phyloP scores from a whole-genome alignment of 768 basidiomycete species.

The Boletus bicolor region DNA sequence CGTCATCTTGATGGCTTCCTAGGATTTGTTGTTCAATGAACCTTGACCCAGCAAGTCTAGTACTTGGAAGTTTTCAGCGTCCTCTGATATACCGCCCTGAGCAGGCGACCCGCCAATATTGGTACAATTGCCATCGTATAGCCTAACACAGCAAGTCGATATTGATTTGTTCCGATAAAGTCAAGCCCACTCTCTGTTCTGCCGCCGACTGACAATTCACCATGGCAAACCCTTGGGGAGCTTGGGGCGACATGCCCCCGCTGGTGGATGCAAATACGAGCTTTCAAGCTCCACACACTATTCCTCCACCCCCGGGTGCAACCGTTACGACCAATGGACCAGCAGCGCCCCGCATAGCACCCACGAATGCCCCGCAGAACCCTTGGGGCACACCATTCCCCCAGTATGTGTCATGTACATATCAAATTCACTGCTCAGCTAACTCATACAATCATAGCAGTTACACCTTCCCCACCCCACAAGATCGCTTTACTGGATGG shows the following conservation, averaged over 20 bases:
- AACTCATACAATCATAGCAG: neutral
- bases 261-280: slow-evolving; percentile 21
- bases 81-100: neutral
- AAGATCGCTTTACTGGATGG: slow-evolving; percentile 15
- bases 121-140: slow-evolving; percentile 1
- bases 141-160: slow-evolving; percentile 20
- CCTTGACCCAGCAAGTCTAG: neutral
- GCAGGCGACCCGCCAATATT: neutral
- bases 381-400: slow-evolving; percentile 18
- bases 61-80: neutral
- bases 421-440: neutral
- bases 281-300: slow-evolving; percentile 6
- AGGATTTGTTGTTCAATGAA: neutral
- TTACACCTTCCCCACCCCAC: slow-evolving; percentile 11
- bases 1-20: neutral
- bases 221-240: slow-evolving; percentile 11
- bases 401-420: slow-evolving; percentile 7
- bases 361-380: slow-evolving; percentile 2
- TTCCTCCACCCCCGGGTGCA: slow-evolving; percentile 28
- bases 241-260: slow-evolving; percentile 26
- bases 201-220: slow-evolving; percentile 7
- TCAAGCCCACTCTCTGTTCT: neutral
- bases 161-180: slow-evolving; percentile 19
- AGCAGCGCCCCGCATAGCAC: slow-evolving; percentile 7
- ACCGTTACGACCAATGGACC: slow-evolving; percentile 10